Base-by-base conservation (phyloP, 2,329 filamentous ascomycete genomes). In the Aspergillus amoenus region DNA sequence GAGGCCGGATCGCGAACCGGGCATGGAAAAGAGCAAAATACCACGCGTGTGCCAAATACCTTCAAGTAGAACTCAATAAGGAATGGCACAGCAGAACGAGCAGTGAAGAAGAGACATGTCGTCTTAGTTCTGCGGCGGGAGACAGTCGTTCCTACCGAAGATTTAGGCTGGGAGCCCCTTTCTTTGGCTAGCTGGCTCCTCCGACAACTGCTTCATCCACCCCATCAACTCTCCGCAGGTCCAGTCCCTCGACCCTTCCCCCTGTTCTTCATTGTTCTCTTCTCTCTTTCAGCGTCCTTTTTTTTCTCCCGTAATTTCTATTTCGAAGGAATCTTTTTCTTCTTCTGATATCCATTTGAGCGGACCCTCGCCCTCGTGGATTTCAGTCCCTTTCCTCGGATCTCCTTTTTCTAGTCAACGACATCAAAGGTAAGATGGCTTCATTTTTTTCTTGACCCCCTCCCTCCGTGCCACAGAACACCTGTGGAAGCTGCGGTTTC, bases 121-220 rank as follows among this genome's bases (percentile, higher is more conserved):
- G 13, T 27, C 5, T 39, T 24, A 40, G 18, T 22, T 21, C 39
- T 42, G 34, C 27, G 34, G 44, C 24, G n/a, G 42, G 42, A 53
- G 24, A 27, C 21, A 22, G 43, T 27, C 43, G 43, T 15, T 45
- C 21, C 58, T 56, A 49, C 34, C 34, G 34, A 37, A 58, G 54
- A 52, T 37, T 55, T 58, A 56, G 45, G 48, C 55, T 44, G 41
- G 48, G 54, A 63, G 58, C 60, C 64, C 69, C 69, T 68, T 66
- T 67, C 72, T 68, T 72, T 68, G 68, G 63, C 65, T 64, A 63
- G 63, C 63, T 64, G 62, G 58, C 62, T 63, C 53, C 57, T 56
- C 59, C 59, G 58, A 61, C 48, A 21, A 62, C 63, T 64, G 62
- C 59, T 47, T 49, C 52, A 61, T 61, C 59, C 58, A 62, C 59